Conservation (phyloP, 495 filamentous ascomycete genomes). For the Penicillium riverlandense region DNA sequence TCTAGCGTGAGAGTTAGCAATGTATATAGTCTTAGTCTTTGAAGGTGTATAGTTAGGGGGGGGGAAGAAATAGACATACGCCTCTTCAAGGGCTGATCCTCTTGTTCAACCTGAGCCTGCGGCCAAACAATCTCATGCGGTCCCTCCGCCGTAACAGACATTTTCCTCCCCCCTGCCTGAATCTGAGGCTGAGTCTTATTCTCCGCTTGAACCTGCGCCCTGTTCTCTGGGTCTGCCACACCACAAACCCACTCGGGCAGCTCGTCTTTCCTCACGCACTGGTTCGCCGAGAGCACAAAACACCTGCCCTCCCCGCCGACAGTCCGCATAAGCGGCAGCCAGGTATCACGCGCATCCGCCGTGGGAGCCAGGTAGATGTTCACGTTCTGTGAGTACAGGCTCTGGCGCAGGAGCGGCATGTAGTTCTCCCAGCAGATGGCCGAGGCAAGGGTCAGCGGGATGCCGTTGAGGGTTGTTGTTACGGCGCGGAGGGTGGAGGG, state of each 20-base stretch:
- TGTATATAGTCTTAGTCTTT: no score
- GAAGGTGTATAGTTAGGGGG: no score
- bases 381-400: conserved; percentile 84
- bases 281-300: conserved; percentile 83
- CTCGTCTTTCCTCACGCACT: conserved; percentile 58
- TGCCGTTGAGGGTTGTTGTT: conserved; percentile 69
- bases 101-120: not conserved
- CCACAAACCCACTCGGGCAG: conserved; percentile 48
- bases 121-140: conserved; percentile 50
- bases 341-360: conserved; percentile 78
- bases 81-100: no score
- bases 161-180: no score
- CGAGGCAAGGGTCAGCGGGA: conserved; percentile 69
- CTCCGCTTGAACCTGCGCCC: no score
- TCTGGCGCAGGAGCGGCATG: conserved; percentile 79
- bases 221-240: no score
- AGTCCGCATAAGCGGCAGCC: conserved; percentile 76
- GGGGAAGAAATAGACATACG: no score
- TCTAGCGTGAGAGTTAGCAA: not conserved
- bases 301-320: conserved; percentile 73
- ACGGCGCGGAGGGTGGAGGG: conserved; percentile 74
- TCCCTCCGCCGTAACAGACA: conserved; percentile 34
- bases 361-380: conserved; percentile 91
- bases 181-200: no score
- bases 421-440: conserved; percentile 98